Percentiles rank a stretch among this genome's conserved stretches.
Evolutionary conservation across 1,284 basidiomycete genomes (phyloP).

Genomic region (Sphagnurus paluster): DNA sequence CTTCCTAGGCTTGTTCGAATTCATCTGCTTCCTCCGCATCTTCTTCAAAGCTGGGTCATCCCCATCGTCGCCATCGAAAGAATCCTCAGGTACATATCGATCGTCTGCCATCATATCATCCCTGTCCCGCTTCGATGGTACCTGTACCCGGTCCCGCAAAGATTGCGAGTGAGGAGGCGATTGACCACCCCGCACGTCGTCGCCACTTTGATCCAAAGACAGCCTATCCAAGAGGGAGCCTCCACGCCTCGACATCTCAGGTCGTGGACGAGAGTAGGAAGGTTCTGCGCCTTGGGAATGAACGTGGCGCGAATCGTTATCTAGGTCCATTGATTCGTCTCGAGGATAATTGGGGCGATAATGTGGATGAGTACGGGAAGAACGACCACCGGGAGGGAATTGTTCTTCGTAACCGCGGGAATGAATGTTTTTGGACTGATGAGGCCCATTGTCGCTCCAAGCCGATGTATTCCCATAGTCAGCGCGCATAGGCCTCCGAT

Average conservation of each 20-base stretch:
- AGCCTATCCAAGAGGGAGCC: slow-evolving; percentile 29
- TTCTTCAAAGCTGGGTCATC: slow-evolving; percentile 24
- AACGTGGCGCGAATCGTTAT: background rate
- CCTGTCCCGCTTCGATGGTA: slow-evolving; percentile 37
- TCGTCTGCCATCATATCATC: slow-evolving; percentile 36
- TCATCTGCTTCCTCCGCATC: slow-evolving; percentile 24
- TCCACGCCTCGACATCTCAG: slow-evolving; percentile 20
- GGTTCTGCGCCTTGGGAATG: slow-evolving; percentile 7
- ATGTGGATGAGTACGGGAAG: background rate
- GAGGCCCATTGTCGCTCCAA: background rate
- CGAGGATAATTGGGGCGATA: slow-evolving; percentile 1
- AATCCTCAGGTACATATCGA: slow-evolving; percentile 19
- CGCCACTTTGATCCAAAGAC: slow-evolving; percentile 21
- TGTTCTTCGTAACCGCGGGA: background rate
- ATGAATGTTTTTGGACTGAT: background rate
- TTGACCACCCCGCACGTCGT: slow-evolving; percentile 12
- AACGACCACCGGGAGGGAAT: background rate
- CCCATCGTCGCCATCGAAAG: slow-evolving; percentile 27
- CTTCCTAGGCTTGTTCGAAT: slow-evolving; percentile 20
- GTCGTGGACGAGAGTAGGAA: slow-evolving; percentile 9
- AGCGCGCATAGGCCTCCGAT: slow-evolving; percentile 1
- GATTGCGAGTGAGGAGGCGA: slow-evolving; percentile 21
- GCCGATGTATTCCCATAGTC: background rate
- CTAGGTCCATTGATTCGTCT: slow-evolving; percentile 5
- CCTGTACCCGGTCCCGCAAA: slow-evolving; percentile 31